Conservation (phyloP, 441 rosid genomes). For the Brassica hybrid region DNA sequence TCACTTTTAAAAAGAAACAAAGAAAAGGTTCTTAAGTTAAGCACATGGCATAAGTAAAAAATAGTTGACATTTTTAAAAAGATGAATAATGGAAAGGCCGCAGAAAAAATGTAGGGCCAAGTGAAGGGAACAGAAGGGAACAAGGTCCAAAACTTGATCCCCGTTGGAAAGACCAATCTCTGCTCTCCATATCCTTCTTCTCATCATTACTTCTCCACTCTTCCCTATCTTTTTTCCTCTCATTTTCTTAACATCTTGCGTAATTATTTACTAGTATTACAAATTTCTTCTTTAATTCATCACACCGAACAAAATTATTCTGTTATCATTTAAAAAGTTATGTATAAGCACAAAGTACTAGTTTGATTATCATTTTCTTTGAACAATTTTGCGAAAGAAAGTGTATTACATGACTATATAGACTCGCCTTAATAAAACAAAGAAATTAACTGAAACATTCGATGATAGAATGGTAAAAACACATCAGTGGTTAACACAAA, state of each 20-base stretch:
- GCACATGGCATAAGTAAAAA: conserved; percentile 40
- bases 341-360: not conserved
- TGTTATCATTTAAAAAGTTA: not conserved
- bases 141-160: conserved; percentile 57
- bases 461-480: conserved; percentile 20
- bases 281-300: not conserved
- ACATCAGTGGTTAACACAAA: conserved; percentile 12
- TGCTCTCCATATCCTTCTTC: conserved; percentile 53
- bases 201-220: conserved; percentile 79
- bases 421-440: not conserved
- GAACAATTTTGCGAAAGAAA: not conserved
- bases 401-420: not conserved
- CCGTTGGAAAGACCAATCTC: conserved; percentile 50
- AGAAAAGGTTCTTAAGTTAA: conserved; percentile 3
- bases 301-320: conserved; percentile 2
- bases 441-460: conserved; percentile 12
- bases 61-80: conserved; percentile 11
- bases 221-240: conserved; percentile 19
- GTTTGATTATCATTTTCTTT: not conserved
- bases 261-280: conserved; percentile 14
- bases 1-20: not conserved
- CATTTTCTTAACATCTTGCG: conserved; percentile 15
- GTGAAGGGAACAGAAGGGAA: conserved; percentile 57
- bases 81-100: conserved; percentile 23
- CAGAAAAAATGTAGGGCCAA: conserved; percentile 43